Evolutionary conservation across 345 rosid species (phyloP).

Genomic region (Triadica sebifera): DNA sequence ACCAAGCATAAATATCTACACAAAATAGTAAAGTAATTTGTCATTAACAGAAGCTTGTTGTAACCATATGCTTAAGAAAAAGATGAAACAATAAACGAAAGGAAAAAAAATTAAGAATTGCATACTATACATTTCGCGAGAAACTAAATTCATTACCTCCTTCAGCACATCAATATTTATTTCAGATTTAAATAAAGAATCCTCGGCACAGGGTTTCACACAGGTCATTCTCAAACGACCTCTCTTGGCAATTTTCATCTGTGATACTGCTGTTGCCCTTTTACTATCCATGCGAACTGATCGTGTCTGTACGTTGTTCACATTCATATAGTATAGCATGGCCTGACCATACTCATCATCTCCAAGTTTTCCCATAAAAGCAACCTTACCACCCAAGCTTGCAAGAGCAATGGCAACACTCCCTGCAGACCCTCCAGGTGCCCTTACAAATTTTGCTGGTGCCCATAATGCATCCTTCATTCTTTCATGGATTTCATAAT

Average conservation of each 20-base stretch:
- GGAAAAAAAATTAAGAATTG: background rate
- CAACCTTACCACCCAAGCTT: conserved; percentile 78
- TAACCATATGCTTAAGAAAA: background rate
- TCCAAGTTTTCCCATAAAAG: conserved; percentile 92
- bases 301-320: conserved; percentile 71
- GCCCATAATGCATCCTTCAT: conserved; percentile 65
- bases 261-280: conserved; percentile 58
- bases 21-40: background rate
- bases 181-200: conserved; percentile 72
- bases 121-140: background rate
- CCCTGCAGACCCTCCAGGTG: conserved; percentile 86
- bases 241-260: conserved; percentile 78
- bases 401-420: conserved; percentile 85
- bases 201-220: conserved; percentile 77
- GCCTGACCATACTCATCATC: conserved; percentile 78
- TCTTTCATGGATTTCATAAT: conserved; percentile 64
- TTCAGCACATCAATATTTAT: conserved; percentile 79
- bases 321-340: conserved; percentile 70
- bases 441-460: conserved; percentile 67
- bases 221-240: conserved; percentile 66
- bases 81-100: background rate
- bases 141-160: conserved; percentile 53
- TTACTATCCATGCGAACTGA: conserved; percentile 60
- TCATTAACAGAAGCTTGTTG: background rate
- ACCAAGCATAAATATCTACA: background rate